phyloP scores from a whole-genome alignment of 2,329 filamentous ascomycete genomes.

The Arachnomyces sp. region DNA sequence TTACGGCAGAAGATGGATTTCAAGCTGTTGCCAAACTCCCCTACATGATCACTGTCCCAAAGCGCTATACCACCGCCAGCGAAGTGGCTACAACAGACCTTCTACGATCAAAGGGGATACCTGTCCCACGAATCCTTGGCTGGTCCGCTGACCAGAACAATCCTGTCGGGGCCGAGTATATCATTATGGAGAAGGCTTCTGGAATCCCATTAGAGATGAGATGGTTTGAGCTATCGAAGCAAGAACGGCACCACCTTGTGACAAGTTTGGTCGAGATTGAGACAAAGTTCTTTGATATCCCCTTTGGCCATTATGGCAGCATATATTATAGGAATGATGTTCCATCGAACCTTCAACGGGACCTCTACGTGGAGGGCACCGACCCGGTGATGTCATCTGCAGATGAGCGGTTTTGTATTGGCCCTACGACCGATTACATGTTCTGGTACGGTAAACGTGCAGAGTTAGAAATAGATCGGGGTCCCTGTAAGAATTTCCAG shows the following conservation, averaged over 20 bases:
- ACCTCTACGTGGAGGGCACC: conserved; percentile 2
- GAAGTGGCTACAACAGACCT: conserved; percentile 16
- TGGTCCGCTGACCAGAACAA: conserved; percentile 14
- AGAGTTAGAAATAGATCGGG: conserved; percentile 7
- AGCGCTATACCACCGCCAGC: conserved; percentile 14
- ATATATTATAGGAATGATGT: conserved; percentile 14
- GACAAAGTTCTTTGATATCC: conserved; percentile 14
- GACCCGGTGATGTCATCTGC: not conserved
- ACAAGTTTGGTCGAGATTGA: conserved; percentile 15
- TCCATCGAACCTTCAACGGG: not conserved
- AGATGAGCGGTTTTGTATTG: conserved; percentile 9
- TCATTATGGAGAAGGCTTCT: conserved; percentile 14
- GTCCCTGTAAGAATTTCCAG: conserved; percentile 3
- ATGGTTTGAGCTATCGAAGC: conserved; percentile 14
- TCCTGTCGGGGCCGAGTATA: conserved; percentile 17
- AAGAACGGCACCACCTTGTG: conserved; percentile 11
- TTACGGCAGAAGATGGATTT: conserved; percentile 17
- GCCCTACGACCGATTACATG: conserved; percentile 12
- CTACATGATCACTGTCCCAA: conserved; percentile 13
- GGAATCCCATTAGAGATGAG: conserved; percentile 11
- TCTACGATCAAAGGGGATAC: conserved; percentile 15
- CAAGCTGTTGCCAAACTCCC: conserved; percentile 15
- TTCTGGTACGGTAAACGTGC: conserved; percentile 10
- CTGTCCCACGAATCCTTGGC: conserved; percentile 15
- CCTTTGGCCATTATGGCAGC: conserved; percentile 14